phyloP scores from a whole-genome alignment of 768 basidiomycete genomes.

The Macrocybe gigantea region DNA sequence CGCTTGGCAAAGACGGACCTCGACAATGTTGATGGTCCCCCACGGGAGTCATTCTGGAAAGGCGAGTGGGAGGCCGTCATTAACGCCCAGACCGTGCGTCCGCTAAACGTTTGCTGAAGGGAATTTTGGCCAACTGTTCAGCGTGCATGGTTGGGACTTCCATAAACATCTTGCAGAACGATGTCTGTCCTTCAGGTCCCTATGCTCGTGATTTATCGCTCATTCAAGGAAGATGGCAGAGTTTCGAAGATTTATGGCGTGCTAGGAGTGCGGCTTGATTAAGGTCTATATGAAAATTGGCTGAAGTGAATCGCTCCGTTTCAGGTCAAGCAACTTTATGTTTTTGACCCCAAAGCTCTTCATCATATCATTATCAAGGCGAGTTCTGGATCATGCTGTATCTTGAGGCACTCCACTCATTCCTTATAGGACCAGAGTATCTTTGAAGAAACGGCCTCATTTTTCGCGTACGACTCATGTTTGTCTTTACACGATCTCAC shows the following conservation, averaged over 20 bases:
- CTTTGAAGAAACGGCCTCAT: constrained; percentile 21
- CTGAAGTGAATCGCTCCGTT: not conserved
- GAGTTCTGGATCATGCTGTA: not conserved
- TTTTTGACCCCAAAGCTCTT: constrained; percentile 28
- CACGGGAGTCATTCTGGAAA: constrained; percentile 3
- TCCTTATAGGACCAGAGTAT: constrained; percentile 22
- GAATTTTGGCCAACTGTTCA: constrained; percentile 7
- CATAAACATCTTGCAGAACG: not conserved
- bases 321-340: constrained; percentile 22
- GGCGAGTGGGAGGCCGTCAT: constrained; percentile 2
- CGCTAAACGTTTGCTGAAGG: constrained; percentile 1
- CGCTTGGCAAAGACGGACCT: constrained; percentile 5
- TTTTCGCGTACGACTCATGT: constrained; percentile 18
- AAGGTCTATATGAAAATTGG: not conserved
- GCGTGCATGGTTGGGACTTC: not conserved
- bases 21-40: constrained; percentile 13
- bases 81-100: not conserved
- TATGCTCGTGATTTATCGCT: not conserved
- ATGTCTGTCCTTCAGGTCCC: not conserved
- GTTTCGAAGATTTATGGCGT: constrained; percentile 7
- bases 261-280: constrained; percentile 6
- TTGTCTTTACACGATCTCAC: not conserved
- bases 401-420: not conserved
- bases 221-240: constrained; percentile 8
- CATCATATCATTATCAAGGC: constrained; percentile 29